phyloP scores from a whole-genome alignment of 257 asterid genomes.

The Voacanga thouarsii region DNA sequence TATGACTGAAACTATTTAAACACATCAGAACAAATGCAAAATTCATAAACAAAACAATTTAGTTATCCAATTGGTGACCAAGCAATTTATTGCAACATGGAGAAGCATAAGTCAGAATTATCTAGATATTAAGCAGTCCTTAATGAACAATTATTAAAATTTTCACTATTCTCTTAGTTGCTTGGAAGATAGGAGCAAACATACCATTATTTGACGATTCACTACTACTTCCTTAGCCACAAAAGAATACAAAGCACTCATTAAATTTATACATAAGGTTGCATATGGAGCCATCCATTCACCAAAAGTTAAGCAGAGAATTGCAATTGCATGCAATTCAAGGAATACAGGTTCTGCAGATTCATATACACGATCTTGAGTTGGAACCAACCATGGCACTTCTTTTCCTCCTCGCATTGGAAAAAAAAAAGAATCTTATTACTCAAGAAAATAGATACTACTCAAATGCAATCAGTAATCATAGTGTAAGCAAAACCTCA shows the following conservation, averaged over 20 bases:
- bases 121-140: not conserved
- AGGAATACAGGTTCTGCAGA: slow-evolving; percentile 60
- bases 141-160: not conserved
- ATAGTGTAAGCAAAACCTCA: not conserved
- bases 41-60: not conserved
- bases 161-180: not conserved
- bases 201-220: slow-evolving; percentile 79
- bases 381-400: slow-evolving; percentile 76
- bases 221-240: slow-evolving; percentile 73
- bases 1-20: not conserved
- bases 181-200: slow-evolving; percentile 12
- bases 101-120: slow-evolving; percentile 1
- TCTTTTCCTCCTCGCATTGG: slow-evolving; percentile 51
- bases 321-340: slow-evolving; percentile 86
- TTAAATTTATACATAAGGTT: slow-evolving; percentile 73
- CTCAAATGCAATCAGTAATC: not conserved
- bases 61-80: not conserved
- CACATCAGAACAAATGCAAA: not conserved
- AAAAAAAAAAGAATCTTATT: slow-evolving; percentile 7
- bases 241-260: slow-evolving; percentile 81
- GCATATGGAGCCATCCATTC: slow-evolving; percentile 86
- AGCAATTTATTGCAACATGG: not conserved
- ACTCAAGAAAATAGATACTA: not conserved
- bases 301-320: slow-evolving; percentile 76
- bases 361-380: slow-evolving; percentile 67